Evolutionary conservation across 2,329 filamentous ascomycete species (phyloP), one percentile per base, ranked within the genome.

Genomic region (Chrysoporthe austroafricana): DNA sequence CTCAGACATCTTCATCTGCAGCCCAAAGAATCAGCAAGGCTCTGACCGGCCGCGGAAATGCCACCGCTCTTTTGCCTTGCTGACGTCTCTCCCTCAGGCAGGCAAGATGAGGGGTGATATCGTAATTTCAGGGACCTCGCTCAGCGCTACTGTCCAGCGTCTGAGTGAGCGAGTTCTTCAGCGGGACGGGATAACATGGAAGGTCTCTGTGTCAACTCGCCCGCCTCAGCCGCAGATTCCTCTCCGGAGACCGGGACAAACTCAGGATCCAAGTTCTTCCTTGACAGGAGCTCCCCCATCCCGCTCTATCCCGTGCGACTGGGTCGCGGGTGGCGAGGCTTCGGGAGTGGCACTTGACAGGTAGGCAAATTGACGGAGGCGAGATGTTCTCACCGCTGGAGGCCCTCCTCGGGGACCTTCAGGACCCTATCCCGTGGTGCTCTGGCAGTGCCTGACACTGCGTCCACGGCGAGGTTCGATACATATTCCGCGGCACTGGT

Each of bases 101-200:
- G 57, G 36, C 54, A 39, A 62, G 59, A 39, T 42, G 39, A 5
- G 13, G 3, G 4, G 21, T 14, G 21, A 46, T 8, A 44, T 34
- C 14, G 7, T 16, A 44, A 11, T n/a, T 6, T 36, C 44, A n/a
- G 4, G 32, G 18, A 50, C 14, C 21, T 50, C 43, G 8, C 14
- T 48, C 59, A 42, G 59, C 59, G 44, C 21, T 39, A 62, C 44
- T 62, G 26, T 32, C 26, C 14, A 14, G 44, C 50, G 26, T 36
- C 59, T 62, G 59, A 50, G 18, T 34, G 26, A 39, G 34, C 21
- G 26, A 18, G 59, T 62, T 52, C 59, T 62, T 52, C 59, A 63
- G n/a, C 48, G 34, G 46, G 34, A 50, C 13, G 34, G 46, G 5
- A 57, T n/a, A 39, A 18, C 32, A 57, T 57, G 16, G 16, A 32